These are phyloP conservation scores for Fusarium tanahbumbuense DNA, from an alignment of 2,329 filamentous ascomycete species.

Conservation along the genomic window DNA sequence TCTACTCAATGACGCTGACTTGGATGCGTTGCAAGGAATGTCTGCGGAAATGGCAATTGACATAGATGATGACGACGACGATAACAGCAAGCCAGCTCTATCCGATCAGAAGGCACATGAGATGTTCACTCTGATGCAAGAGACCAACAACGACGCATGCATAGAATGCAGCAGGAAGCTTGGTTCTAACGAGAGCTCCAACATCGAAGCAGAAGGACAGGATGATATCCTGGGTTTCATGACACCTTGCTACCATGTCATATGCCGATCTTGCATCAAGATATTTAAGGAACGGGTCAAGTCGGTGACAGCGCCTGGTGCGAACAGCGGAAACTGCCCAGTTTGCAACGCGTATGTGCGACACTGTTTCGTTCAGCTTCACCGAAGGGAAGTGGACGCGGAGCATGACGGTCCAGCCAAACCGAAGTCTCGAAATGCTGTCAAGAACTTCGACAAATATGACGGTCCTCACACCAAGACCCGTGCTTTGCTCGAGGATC, in stretches of 20 bases:
- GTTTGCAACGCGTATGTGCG: conserved; percentile 74
- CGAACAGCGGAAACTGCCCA: conserved; percentile 68
- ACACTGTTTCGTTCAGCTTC: conserved; percentile 75
- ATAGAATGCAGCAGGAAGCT: conserved; percentile 75
- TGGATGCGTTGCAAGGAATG: conserved; percentile 82
- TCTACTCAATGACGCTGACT: conserved; percentile 84
- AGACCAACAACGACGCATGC: conserved; percentile 82
- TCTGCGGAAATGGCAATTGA: conserved; percentile 90
- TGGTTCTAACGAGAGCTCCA: conserved; percentile 64
- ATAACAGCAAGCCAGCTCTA: conserved; percentile 67
- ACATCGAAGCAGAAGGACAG: conserved; percentile 68
- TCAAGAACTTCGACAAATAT: conserved; percentile 76
- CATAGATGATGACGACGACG: conserved; percentile 82
- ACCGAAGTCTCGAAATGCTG: conserved; percentile 48
- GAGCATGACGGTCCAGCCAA: conserved; percentile 66
- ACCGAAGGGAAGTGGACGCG: conserved; percentile 67
- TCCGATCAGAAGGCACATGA: conserved; percentile 82
- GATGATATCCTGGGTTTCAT: conserved; percentile 79
- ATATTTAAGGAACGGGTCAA: conserved; percentile 67
- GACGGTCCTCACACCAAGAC: conserved; percentile 93
- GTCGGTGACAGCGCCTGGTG: conserved; percentile 51
- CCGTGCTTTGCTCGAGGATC: conserved; percentile 79
- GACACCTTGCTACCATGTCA: conserved; percentile 86
- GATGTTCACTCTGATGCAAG: conserved; percentile 84
- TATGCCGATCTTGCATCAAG: conserved; percentile 80